Base-by-base conservation (phyloP, 805 yeast species). In the Barnettozyma vustinii region DNA sequence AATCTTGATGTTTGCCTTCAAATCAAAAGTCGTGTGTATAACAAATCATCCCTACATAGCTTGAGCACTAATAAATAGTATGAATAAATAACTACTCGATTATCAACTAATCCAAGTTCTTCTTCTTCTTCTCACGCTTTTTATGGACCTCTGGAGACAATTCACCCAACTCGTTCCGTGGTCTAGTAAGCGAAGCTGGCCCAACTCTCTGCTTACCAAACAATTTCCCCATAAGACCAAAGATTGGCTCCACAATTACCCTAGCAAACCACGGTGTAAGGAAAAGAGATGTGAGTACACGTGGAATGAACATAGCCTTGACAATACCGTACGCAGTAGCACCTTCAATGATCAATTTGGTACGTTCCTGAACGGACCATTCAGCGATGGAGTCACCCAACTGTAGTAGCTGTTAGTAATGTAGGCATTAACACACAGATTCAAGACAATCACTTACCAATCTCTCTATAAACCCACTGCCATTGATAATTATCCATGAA, bases 311-410 rank as follows among this genome's bases (percentile, higher is more conserved):
- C 20, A 76, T 58, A 9, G 74, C 69, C 59, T 87, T 87, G 12
- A 85, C 88, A 4, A 83, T 66, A 5, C 83, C 84, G 57, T 81
- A 87, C 0, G 95, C 81, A 23, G 84, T 74, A 0, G 91, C 90
- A 9, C 95, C 95, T 54, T 85, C 87, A 55, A 81, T 62, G 6
- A 87, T 67, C 25, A 83, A 61, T 44, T 71, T 69, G 42, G 83
- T 71, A 53, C 81, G 79, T 33, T 79, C 81, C 39, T 71, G 73
- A 15, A 81, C 57, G 1, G 39, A 73, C 65, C 56, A 66, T 63
- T 41, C 64, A 51, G 52, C 52, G 5, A 51, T 56, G 26, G 50
- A 62, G 36, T 59, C 37, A 55, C 64, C 64, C 23, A 56, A 39
- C 58, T 55, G 36, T n/a, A 36, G 10, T 49, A 6, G 51, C 52